Evolutionary conservation across 257 asterid species (phyloP), one percentile per base, ranked within the genome.

Genomic region (Primulina tabacum): DNA sequence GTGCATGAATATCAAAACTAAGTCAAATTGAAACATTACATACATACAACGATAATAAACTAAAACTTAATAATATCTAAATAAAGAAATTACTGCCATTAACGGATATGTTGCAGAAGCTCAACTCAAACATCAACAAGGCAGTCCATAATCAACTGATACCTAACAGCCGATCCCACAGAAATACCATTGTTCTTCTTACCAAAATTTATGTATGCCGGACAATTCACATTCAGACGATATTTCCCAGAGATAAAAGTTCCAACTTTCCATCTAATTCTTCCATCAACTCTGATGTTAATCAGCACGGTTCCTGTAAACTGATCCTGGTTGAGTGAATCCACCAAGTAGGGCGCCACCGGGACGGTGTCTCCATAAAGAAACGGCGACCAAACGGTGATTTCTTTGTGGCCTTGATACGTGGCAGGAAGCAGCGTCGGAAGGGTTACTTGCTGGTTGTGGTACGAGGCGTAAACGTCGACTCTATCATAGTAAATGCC

Each of bases 221-320:
- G 98, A 64, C 97, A 92, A 70, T 84, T 87, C 14, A 73, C 96
- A 65, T 55, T 16, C 82, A 92, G 56, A 70, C 63, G 94, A 66
- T 90, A 90, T 67, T 40, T 80, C 10, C 88, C 78, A 2, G 92
- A 68, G 37, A 88, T 32, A 90, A 85, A 32, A 62, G 85, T 82
- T 70, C 34, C 98, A 34, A 92, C 96, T 69, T 80, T 85, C 98
- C 97, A 92, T 74, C 91, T 76, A 0, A 92, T 58, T 28, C 86
- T 66, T 10, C 92, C 96, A 53, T 80, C 83, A 2, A 86, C 81
- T 40, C 61, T 77, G 30, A 90, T 59, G 20, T 81, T 77, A 12
- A 90, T 69, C 80, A 84, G 34, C 76, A 84, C 80, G 1, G 78
- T 79, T 4, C 96, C 91, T 3, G 81, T 81, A 10, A 77, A 10